phyloP scores from a whole-genome alignment of 1,284 basidiomycete genomes.

The Pyrrhoderma noxium region DNA sequence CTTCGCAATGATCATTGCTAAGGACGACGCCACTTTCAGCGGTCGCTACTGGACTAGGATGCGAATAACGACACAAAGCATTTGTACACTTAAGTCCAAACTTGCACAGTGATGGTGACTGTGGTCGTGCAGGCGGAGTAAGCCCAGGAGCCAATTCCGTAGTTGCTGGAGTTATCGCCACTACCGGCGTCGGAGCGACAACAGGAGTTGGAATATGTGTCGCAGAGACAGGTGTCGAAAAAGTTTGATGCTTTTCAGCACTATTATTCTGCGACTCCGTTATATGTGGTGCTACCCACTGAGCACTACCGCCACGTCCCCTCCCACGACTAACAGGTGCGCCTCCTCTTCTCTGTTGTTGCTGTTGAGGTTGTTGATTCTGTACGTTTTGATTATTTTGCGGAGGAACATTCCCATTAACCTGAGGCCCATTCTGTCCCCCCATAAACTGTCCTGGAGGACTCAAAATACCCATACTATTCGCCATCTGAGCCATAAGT shows the following conservation, averaged over 20 bases:
- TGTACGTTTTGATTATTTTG: constrained; percentile 20
- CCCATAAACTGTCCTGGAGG: constrained; percentile 44
- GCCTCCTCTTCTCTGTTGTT: constrained; percentile 32
- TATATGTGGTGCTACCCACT: constrained; percentile 12
- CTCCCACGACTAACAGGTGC: constrained; percentile 22
- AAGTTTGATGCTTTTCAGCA: constrained; percentile 14
- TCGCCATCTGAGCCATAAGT: constrained; percentile 75
- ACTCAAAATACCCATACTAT: constrained; percentile 66
- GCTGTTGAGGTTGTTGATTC: constrained; percentile 25
- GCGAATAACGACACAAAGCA: constrained; percentile 78
- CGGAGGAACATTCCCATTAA: constrained; percentile 27
- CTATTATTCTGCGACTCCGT: constrained; percentile 1
- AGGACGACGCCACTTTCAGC: constrained; percentile 88
- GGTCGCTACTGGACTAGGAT: constrained; percentile 89
- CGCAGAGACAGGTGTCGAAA: constrained; percentile 21
- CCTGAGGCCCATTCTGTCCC: constrained; percentile 43
- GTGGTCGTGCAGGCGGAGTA: constrained; percentile 64
- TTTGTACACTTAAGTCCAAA: constrained; percentile 86
- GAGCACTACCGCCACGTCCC: constrained; percentile 15
- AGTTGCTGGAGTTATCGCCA: constrained; percentile 27
- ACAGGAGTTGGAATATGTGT: constrained; percentile 25
- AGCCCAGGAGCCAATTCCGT: constrained; percentile 36
- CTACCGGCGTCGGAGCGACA: constrained; percentile 31
- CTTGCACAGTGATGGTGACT: constrained; percentile 85
- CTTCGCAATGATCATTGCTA: constrained; percentile 83